Evolutionary conservation across 352 stramenopile genomes (phyloP).

Genomic region (Peronosclerospora sorghi): DNA sequence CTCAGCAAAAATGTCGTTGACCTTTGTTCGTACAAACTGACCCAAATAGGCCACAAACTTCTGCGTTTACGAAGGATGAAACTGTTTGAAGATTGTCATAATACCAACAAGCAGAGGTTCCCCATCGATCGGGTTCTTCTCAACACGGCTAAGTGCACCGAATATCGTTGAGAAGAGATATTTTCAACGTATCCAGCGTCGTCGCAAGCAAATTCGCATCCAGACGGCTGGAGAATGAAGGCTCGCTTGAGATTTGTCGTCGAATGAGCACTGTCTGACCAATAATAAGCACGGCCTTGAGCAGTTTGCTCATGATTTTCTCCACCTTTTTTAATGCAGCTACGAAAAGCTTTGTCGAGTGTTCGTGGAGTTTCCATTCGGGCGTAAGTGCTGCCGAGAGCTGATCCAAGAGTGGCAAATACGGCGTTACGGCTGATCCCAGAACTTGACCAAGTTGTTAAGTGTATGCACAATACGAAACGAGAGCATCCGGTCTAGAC

Average conservation of each 20-base stretch:
- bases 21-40: conserved; percentile 87
- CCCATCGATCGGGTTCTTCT: conserved; percentile 88
- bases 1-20: conserved; percentile 69
- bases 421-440: conserved; percentile 80
- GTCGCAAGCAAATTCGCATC: conserved; percentile 85
- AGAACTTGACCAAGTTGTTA: conserved; percentile 92
- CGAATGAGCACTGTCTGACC: conserved; percentile 90
- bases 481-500: conserved; percentile 88
- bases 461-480: conserved; percentile 89
- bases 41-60: conserved; percentile 88
- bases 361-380: conserved; percentile 82
- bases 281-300: conserved; percentile 89
- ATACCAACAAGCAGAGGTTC: conserved; percentile 86
- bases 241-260: conserved; percentile 85
- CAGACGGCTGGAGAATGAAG: conserved; percentile 83
- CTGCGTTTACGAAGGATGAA: conserved; percentile 90
- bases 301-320: conserved; percentile 89
- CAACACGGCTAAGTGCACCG: conserved; percentile 80
- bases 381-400: conserved; percentile 73
- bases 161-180: conserved; percentile 84
- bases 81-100: conserved; percentile 90
- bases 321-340: conserved; percentile 88
- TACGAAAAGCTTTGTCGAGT: conserved; percentile 81
- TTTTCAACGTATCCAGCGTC: conserved; percentile 85
- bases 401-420: conserved; percentile 84